Base-by-base conservation (phyloP, 2,329 filamentous ascomycete species). In the Myriosclerotinia duriaeana region DNA sequence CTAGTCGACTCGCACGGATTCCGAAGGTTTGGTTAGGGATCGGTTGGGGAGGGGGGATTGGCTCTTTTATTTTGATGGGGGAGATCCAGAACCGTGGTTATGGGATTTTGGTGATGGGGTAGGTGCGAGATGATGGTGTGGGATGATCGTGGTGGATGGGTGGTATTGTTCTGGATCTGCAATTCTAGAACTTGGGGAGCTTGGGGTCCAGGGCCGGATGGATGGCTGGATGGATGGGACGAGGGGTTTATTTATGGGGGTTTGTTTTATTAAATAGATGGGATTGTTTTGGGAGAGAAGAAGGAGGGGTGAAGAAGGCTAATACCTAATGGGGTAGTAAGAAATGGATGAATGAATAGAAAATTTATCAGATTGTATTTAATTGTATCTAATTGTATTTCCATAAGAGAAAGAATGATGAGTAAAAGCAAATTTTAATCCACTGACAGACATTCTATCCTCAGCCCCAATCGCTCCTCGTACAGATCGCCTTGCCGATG, bases 11-110 rank as follows among this genome's bases (percentile, higher is more conserved):
- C 44, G 46, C 12, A 50, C 54, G 14, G 14, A 56, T 56, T 54
- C 54, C 54, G 54, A 42, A 17, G 11, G 30, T 30, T 36, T 26
- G 54, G 54, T 42, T 56, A 42, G 3, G n/a, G 38, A 20, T 48
- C 20, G 17, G 14, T 8, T 20, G 44, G 17, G 2, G 17, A 20
- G 15, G 9, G 17, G 17, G 9, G 46, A 50, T 50, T 50, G 46
- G 46, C 14, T 20, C 30, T 5, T 34, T 34, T 34, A 5, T 5
- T 34, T 34, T 34, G 30, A 34, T 34, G n/a, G 44, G 44, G 3
- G 44, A 44, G 17, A 58, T 58, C 54, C 54, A 58, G 54, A 30
- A 42, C 54, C 54, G 17, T 53, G 52, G 52, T 53, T 17, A 53
- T 53, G 52, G 52, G 30, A 20, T 20, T 20, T 20, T 11, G 2